Evolutionary conservation across 441 rosid genomes (phyloP).

Genomic region (Lagerstroemia fauriei): DNA sequence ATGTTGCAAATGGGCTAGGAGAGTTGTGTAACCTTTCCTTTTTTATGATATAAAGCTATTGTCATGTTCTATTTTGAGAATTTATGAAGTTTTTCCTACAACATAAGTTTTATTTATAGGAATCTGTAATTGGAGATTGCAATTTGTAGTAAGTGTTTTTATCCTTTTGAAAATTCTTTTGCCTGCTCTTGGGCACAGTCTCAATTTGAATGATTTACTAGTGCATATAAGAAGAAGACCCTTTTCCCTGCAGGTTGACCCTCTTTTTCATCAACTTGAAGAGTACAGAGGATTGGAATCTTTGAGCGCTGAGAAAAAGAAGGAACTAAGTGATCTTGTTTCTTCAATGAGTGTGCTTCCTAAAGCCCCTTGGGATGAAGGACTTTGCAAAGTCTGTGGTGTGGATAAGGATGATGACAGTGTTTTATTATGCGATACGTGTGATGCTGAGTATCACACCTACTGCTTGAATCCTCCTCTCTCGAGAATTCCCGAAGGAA

Average conservation of each 20-base stretch:
- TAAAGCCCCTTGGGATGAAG: slow-evolving; percentile 99
- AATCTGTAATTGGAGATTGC: not conserved
- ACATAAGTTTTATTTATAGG: not conserved
- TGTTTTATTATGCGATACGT: slow-evolving; percentile 91
- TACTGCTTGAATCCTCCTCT: slow-evolving; percentile 97
- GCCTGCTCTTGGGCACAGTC: not conserved
- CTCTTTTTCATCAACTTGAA: slow-evolving; percentile 61
- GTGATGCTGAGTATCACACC: slow-evolving; percentile 97
- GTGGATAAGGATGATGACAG: slow-evolving; percentile 96
- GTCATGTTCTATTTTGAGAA: not conserved
- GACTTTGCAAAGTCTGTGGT: slow-evolving; percentile 96
- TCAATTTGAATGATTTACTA: not conserved
- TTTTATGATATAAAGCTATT: not conserved
- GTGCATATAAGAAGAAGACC: not conserved
- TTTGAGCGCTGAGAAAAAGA: slow-evolving; percentile 58
- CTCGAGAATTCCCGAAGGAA: slow-evolving; percentile 91
- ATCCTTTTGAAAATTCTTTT: not conserved
- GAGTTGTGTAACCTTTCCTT: not conserved
- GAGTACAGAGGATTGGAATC: slow-evolving; percentile 60
- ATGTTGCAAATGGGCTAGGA: not conserved
- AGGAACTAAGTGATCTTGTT: slow-evolving; percentile 67
- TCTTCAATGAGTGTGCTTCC: slow-evolving; percentile 68
- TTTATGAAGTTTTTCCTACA: not conserved
- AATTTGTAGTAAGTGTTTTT: not conserved
- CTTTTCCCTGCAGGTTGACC: slow-evolving; percentile 62